These are phyloP conservation scores for Elymus sibiricus DNA, from an alignment of 176 grass and related monocot genomes.

Conservation along the genomic window DNA sequence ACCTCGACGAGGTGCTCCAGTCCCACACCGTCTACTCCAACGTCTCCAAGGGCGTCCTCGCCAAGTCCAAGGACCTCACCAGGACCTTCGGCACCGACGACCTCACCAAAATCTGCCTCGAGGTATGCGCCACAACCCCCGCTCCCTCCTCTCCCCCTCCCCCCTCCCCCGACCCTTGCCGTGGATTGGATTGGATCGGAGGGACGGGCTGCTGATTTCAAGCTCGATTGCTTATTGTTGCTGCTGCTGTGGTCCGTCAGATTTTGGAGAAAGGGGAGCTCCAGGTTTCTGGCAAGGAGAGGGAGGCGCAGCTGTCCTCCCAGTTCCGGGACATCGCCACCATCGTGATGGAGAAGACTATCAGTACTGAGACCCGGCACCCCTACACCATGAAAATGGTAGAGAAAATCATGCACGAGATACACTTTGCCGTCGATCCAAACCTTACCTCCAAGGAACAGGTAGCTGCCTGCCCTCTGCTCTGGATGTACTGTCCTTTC, in stretches of 20 bases:
- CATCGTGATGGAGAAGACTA: conserved; percentile 94
- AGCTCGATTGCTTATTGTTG: neutral
- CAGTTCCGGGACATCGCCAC: conserved; percentile 96
- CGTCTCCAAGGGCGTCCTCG: conserved; percentile 72
- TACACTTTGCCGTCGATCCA: conserved; percentile 52
- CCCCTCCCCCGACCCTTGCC: neutral
- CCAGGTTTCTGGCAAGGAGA: conserved; percentile 94
- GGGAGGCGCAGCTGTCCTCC: conserved; percentile 74
- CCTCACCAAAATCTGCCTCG: conserved; percentile 55
- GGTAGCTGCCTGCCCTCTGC: neutral
- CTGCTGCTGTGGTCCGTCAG: conserved; percentile 18
- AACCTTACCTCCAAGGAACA: conserved; percentile 24
- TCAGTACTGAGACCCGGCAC: conserved; percentile 66
- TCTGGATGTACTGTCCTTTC: neutral
- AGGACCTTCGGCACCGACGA: conserved; percentile 60
- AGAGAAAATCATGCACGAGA: conserved; percentile 90
- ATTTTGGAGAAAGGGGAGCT: conserved; percentile 95
- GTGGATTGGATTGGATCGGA: neutral
- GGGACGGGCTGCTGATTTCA: neutral
- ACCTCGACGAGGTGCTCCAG: conserved; percentile 76
- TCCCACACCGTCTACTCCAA: conserved; percentile 69
- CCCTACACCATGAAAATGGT: conserved; percentile 97
- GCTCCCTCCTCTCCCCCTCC: neutral
- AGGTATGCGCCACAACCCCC: neutral
- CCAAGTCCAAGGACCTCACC: conserved; percentile 67